A percentile compares a stretch with the other conserved stretches of the same genome.
phyloP scores from a whole-genome alignment of 257 asterid species.

The Buddleja alternifolia region DNA sequence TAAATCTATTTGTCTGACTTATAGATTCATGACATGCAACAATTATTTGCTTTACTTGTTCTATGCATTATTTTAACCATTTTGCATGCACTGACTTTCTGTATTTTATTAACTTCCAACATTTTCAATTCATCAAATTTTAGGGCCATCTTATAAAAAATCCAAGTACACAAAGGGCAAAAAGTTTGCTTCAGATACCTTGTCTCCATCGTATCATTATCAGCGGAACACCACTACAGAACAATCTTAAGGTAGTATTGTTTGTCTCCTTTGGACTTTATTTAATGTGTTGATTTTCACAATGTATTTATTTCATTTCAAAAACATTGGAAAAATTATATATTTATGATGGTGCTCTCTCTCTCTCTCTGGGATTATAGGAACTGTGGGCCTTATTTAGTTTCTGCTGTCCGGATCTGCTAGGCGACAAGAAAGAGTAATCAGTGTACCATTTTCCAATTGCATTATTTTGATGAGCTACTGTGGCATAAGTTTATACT shows the following conservation, averaged over 20 bases:
- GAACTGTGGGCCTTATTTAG: conserved; percentile 95
- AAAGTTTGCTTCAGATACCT: conserved; percentile 91
- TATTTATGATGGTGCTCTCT: conserved; percentile 16
- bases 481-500: conserved; percentile 18
- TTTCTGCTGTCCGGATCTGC: conserved; percentile 87
- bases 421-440: conserved; percentile 91
- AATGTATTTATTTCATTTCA: background rate
- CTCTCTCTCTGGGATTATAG: conserved; percentile 39
- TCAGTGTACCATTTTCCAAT: conserved; percentile 21
- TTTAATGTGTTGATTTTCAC: conserved; percentile 2
- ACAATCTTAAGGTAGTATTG: conserved; percentile 80
- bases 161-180: conserved; percentile 98
- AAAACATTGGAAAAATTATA: conserved; percentile 10
- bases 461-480: conserved; percentile 20
- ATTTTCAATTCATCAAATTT: conserved; percentile 17
- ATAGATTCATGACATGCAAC: conserved; percentile 12
- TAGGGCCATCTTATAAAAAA: conserved; percentile 98
- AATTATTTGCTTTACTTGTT: conserved; percentile 8
- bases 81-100: conserved; percentile 6
- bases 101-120: background rate
- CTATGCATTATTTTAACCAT: conserved; percentile 8
- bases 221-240: conserved; percentile 98
- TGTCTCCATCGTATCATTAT: conserved; percentile 83
- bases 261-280: conserved; percentile 6
- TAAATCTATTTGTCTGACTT: conserved; percentile 29